Conservation (phyloP, 129 eudicot genomes). For the Glebionis coronaria region DNA sequence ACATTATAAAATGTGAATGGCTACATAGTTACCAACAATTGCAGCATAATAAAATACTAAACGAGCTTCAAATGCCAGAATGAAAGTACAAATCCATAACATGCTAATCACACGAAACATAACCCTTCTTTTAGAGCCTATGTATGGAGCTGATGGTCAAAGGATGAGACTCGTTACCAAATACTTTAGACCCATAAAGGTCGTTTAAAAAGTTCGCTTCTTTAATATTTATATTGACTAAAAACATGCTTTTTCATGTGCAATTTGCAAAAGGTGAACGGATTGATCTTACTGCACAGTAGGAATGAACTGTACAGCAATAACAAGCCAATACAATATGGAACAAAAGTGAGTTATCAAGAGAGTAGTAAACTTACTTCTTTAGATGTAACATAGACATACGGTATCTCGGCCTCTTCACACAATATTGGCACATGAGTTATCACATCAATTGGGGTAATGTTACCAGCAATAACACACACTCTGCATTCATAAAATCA, state of each 20-base stretch:
- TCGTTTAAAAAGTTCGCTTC: no score
- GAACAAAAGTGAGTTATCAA: background rate
- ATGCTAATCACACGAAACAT: no score
- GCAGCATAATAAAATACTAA: background rate
- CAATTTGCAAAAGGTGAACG: no score
- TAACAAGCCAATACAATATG: background rate
- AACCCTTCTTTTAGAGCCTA: no score
- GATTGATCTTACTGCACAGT: background rate
- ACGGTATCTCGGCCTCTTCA: conserved; percentile 86
- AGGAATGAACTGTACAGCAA: background rate
- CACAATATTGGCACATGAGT: conserved; percentile 92
- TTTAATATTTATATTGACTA: no score
- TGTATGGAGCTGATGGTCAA: no score
- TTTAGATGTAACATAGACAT: conserved; percentile 81
- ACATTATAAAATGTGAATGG: background rate
- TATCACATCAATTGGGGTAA: conserved; percentile 92
- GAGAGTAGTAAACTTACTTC: conserved; percentile 54
- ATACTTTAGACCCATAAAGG: no score
- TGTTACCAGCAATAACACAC: conserved; percentile 94
- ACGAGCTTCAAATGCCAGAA: background rate
- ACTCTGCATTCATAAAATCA: conserved; percentile 49
- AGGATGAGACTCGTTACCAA: no score
- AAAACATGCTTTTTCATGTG: no score
- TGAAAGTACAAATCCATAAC: no score
- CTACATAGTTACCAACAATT: background rate